Evolutionary conservation across 2,329 filamentous ascomycete species (phyloP), one percentile per base, ranked within the genome.

Genomic region (Fusarium lateritium): DNA sequence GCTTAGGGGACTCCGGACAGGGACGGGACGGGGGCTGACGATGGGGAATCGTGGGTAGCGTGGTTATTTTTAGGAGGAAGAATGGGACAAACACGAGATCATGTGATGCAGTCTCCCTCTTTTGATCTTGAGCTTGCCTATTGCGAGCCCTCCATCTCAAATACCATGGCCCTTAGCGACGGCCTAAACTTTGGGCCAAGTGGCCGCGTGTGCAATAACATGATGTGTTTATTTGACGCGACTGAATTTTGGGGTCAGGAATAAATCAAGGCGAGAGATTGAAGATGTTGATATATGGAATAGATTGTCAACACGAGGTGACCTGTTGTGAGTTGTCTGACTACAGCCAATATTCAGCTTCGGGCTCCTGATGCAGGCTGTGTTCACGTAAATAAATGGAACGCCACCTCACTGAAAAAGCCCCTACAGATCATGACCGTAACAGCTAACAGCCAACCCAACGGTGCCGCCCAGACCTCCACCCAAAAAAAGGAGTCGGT

Each of bases 81-180:
- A 56, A 40, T 38, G 45, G 17, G 24, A 43, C 44, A 62, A 72
- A 77, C 75, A 76, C 75, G 75, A 76, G 75, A 70, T 76, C 75
- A 76, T 65, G 75, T 76, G 75, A 70, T 43, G 11, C 22, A 15
- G 24, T 52, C 50, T 56, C 50, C 40, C 46, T 49, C 49, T 34
- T 57, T 44, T 57, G 42, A 43, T 58, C 33, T 61, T 55, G 28
- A 21, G 36, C 59, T 62, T 51, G 50, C 54, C 45, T 47, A 47
- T 62, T 67, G 28, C 33, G 44, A 62, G 62, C 47, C 56, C 51
- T 52, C 45, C 59, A 38, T 47, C 33, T 24, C 21, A 17, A 46
- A 26, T 31, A 19, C 21, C 39, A 46, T 45, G 42, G 33, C 49
- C 58, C 28, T 45, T 31, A 31, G 47, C 11, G 52, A 63, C 47